Evolutionary conservation across 2,329 filamentous ascomycete species (phyloP).

Genomic region (Clarireedia sp.): DNA sequence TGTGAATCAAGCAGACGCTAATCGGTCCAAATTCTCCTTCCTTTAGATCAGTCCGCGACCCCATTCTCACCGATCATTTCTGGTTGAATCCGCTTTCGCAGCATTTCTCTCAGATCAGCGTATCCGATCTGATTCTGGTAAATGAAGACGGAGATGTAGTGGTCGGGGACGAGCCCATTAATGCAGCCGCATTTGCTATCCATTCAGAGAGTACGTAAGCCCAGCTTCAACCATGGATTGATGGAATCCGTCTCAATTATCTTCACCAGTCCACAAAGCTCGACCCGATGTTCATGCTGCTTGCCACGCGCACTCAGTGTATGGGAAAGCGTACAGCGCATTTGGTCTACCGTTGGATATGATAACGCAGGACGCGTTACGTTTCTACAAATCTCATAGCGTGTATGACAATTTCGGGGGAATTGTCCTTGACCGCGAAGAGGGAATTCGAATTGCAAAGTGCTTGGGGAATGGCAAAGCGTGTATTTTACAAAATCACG

Average conservation of each 20-base stretch:
- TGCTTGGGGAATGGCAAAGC: slow-evolving; percentile 41
- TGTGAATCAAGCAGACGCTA: too few species aligned
- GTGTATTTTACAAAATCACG: slow-evolving; percentile 44
- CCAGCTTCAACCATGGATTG: background rate
- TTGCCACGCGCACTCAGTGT: slow-evolving; percentile 38
- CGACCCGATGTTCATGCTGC: slow-evolving; percentile 47
- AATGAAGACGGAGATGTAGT: slow-evolving; percentile 38
- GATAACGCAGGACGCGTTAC: slow-evolving; percentile 37
- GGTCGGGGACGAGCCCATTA: slow-evolving; percentile 30
- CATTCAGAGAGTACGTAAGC: slow-evolving; percentile 32
- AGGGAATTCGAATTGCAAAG: slow-evolving; percentile 40
- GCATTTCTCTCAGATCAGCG: slow-evolving; percentile 50
- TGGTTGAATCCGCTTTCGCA: slow-evolving; percentile 57
- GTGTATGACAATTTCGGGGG: slow-evolving; percentile 40
- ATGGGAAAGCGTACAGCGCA: slow-evolving; percentile 48
- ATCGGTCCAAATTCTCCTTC: background rate
- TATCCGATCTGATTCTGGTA: slow-evolving; percentile 53
- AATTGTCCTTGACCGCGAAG: slow-evolving; percentile 43
- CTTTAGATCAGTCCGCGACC: slow-evolving; percentile 35
- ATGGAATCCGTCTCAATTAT: background rate
- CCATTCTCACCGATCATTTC: slow-evolving; percentile 33
- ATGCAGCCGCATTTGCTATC: slow-evolving; percentile 39
- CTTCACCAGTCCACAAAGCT: slow-evolving; percentile 43
- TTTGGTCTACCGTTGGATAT: slow-evolving; percentile 40
- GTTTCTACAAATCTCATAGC: too few species aligned